Conservation (phyloP, 148 eudicot genomes). For the Vaccinium corymbosum region DNA sequence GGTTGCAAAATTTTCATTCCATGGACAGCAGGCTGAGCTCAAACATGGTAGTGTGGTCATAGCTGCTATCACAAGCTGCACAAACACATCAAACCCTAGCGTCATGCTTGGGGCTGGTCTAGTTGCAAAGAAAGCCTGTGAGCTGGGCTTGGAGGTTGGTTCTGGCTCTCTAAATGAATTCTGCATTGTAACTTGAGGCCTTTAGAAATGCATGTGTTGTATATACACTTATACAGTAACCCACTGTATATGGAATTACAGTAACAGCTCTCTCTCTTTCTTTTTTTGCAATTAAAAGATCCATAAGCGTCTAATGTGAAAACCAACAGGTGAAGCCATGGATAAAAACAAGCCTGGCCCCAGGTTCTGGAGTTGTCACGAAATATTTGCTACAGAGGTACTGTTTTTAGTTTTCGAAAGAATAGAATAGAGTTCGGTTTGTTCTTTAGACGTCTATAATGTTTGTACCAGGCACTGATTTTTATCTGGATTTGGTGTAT, state of each 20-base stretch:
- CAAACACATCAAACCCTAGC: constrained; percentile 95
- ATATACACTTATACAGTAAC: neutral
- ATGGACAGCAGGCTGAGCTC: constrained; percentile 81
- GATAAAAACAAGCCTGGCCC: constrained; percentile 93
- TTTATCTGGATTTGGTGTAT: constrained; percentile 11
- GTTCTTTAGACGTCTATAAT: neutral
- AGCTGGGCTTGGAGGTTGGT: constrained; percentile 86
- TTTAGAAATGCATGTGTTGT: constrained; percentile 5
- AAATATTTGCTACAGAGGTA: constrained; percentile 78
- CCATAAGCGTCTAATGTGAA: neutral
- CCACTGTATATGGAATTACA: neutral
- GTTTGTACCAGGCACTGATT: constrained; percentile 10
- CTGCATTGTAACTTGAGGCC: neutral
- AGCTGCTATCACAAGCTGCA: constrained; percentile 94
- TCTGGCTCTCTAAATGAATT: neutral
- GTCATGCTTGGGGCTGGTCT: constrained; percentile 97
- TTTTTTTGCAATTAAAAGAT: neutral
- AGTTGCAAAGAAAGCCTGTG: constrained; percentile 96
- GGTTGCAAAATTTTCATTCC: constrained; percentile 67
- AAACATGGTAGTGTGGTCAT: constrained; percentile 92
- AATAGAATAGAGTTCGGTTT: neutral
- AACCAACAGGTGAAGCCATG: constrained; percentile 79
- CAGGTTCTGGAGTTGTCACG: constrained; percentile 93
- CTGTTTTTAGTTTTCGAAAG: neutral
- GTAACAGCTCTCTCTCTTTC: neutral